Conservation (phyloP, 169 alveolate genomes). For the Babesia sp. region DNA sequence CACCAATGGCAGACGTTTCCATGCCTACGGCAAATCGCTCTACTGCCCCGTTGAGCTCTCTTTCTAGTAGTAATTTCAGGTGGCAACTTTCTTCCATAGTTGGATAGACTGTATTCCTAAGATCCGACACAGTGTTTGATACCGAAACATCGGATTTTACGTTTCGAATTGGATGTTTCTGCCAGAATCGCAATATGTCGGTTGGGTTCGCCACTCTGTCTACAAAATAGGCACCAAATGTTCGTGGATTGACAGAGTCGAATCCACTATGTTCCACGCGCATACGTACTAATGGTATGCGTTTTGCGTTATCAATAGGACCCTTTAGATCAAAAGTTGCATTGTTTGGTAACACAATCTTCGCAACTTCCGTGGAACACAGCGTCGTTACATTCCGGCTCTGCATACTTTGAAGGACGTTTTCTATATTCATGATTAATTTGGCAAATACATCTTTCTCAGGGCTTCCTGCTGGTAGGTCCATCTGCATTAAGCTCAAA, state of each 20-base stretch:
- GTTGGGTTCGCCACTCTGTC: constrained; percentile 75
- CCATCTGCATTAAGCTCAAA: constrained; percentile 28
- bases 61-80: constrained; percentile 31
- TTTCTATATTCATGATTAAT: constrained; percentile 19
- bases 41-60: constrained; percentile 61
- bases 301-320: constrained; percentile 22
- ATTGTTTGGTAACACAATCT: neutral
- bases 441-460: constrained; percentile 11
- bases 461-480: neutral
- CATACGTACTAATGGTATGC: constrained; percentile 9
- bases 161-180: constrained; percentile 16
- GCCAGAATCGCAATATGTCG: constrained; percentile 72
- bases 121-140: neutral
- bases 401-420: constrained; percentile 26
- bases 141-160: neutral
- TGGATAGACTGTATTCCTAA: constrained; percentile 21
- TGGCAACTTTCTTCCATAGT: constrained; percentile 28
- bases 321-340: neutral
- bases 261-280: constrained; percentile 64
- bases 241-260: constrained; percentile 73
- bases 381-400: constrained; percentile 4
- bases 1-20: constrained; percentile 44
- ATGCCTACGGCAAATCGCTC: constrained; percentile 39
- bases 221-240: constrained; percentile 73
- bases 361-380: constrained; percentile 4